Conservation (phyloP, 257 asterid species). For the Prunella vulgaris region DNA sequence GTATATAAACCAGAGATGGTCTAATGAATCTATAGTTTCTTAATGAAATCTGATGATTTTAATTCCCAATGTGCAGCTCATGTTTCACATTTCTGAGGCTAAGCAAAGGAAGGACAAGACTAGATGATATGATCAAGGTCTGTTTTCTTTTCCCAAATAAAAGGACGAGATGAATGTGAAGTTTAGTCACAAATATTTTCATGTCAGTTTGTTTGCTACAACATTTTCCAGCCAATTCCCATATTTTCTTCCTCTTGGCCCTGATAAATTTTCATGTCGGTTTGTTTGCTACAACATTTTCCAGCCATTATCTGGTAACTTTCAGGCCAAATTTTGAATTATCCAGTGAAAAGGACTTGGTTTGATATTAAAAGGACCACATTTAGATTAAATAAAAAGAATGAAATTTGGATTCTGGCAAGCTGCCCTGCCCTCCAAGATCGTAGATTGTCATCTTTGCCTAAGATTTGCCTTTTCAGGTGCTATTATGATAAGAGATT, state of each 20-base stretch:
- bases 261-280: not conserved
- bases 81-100: slow-evolving; percentile 86
- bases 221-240: not conserved
- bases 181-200: not conserved
- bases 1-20: slow-evolving; percentile 28
- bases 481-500: not conserved
- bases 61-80: slow-evolving; percentile 52
- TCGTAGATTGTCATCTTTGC: not conserved
- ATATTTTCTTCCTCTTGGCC: no score
- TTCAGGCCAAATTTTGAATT: no score
- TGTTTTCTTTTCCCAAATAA: not conserved
- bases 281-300: not conserved
- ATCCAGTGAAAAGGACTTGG: no score
- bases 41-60: slow-evolving; percentile 22
- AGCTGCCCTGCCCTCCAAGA: not conserved
- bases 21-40: slow-evolving; percentile 7
- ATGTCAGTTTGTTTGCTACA: not conserved
- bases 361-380: no score
- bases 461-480: not conserved
- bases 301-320: no score
- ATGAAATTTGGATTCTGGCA: no score
- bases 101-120: slow-evolving; percentile 48
- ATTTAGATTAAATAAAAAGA: no score
- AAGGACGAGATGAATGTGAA: not conserved
- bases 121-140: slow-evolving; percentile 33